Conservation (phyloP, 768 basidiomycete genomes). For the Infundibulicybe gibba region DNA sequence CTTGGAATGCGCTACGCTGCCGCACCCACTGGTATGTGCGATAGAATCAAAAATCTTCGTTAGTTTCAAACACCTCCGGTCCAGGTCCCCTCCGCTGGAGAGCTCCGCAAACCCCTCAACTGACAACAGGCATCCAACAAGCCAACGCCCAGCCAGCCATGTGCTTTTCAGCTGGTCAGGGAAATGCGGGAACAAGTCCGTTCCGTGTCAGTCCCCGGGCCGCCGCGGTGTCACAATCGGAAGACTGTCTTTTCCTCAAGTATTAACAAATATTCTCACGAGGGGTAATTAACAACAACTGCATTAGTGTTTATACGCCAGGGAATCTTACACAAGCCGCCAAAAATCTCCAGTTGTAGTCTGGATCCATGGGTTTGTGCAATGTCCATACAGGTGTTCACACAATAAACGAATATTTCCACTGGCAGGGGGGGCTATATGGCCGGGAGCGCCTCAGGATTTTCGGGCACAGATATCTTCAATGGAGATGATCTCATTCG, state of each 20-base stretch:
- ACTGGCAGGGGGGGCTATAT: conserved; percentile 26
- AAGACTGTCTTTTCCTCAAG: conserved; percentile 41
- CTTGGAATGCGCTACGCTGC: conserved; percentile 48
- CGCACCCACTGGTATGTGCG: conserved; percentile 36
- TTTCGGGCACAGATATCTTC: conserved; percentile 4
- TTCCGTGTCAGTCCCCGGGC: conserved; percentile 13
- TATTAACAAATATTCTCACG: conserved; percentile 8
- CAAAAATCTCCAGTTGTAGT: conserved; percentile 33
- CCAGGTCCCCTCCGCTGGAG: conserved; percentile 30
- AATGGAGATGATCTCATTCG: conserved; percentile 32
- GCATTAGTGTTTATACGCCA: conserved; percentile 30
- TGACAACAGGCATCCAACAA: conserved; percentile 20
- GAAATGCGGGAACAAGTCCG: conserved; percentile 26
- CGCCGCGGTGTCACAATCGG: conserved; percentile 14
- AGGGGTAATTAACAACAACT: background rate
- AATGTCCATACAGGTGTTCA: background rate
- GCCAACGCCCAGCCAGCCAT: conserved; percentile 25
- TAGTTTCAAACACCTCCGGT: background rate
- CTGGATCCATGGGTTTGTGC: conserved; percentile 38
- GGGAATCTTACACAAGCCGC: conserved; percentile 18
- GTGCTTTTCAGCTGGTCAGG: conserved; percentile 26
- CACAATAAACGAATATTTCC: background rate
- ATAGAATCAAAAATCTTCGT: background rate
- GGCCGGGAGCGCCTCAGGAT: conserved; percentile 18
- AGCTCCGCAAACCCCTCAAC: conserved; percentile 24